Evolutionary conservation across 164 flowering plant genomes (phyloP), one percentile per base, ranked within the genome.

Genomic region (Kingdonia uniflora): DNA sequence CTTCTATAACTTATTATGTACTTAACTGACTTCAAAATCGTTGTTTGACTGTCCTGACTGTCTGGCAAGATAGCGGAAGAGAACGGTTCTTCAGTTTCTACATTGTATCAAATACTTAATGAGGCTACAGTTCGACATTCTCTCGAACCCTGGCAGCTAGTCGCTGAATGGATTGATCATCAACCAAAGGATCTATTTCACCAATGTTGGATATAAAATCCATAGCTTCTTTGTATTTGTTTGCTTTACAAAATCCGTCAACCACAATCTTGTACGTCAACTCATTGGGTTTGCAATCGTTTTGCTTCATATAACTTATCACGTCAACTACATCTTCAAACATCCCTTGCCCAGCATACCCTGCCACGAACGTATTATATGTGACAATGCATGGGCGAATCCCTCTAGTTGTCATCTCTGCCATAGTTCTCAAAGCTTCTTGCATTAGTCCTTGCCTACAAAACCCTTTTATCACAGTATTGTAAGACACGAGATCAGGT

Each of bases 381-480:
- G 95, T 87, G 33, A 87, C 64, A 35, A 85, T 75, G 65, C 95
- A 87, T 0, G 97, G 97, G 19, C 78, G 64, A 46, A 90, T 81
- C 26, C 95, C 91, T 22, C 52, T 60, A 20, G 52, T 19, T n/a
- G 76, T 76, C 97, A 90, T 87, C 63, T 82, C 84, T 1, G 84
- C 58, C 48, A 90, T 65, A 20, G 58, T 69, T 60, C 78, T 76
- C 39, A 81, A 54, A 3, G 95, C 95, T 42, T 90, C 95, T 60
- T 85, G 77, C 97, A 90, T 90, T 6, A 81, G 80, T 35, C 91
- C 87, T 76, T 74, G 72, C 67, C 85, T 74, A 63, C 95, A 90
- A 63, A 87, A 90, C 7, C 79, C 97, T 68, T 90, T 90, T 44
- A 90, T 90, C 51, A 87, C 89, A 7, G 91, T 90, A 68, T 90